Evolutionary conservation across 2,329 filamentous ascomycete genomes (phyloP), one percentile per base, ranked within the genome.

Genomic region (Polytolypa hystricis): DNA sequence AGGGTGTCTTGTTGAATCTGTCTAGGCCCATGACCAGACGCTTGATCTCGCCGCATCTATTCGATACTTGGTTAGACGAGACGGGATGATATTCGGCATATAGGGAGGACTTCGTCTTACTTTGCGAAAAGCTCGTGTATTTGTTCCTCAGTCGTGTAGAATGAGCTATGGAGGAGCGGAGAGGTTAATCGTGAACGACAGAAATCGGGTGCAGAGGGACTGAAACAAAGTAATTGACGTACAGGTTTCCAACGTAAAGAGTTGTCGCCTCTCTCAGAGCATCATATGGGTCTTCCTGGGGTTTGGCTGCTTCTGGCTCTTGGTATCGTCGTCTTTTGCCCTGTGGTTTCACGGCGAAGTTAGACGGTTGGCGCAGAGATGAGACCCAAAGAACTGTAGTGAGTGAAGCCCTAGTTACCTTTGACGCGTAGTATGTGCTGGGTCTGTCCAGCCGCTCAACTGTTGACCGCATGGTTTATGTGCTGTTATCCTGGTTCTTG

Each of bases 111-210:
- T 19, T 3, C 3, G 12, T 34, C 63, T 44, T 51, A 89, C 71
- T 94, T 94, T 41, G 81, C 79, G 61, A 95, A 95, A 32, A 95
- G 77, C 63, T 96, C 89, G 62, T 96, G 89, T 42, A 98, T 94
- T 60, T 98, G 91, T 65, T 98, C 91, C 60, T 98, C 91, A 39
- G 91, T 98, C 16, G 91, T 98, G 71, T 94, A 95, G 67, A 95
- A 95, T 27, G 87, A 93, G 37, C 83, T 86, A 48, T 28, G 16
- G n/a, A n/a, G n/a, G n/a, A n/a, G n/a, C n/a, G n/a, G n/a, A n/a
- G n/a, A n/a, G n/a, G n/a, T n/a, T 21, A 25, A 19, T 15, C 10
- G 25, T n/a, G n/a, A n/a, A n/a, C n/a, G n/a, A n/a, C n/a, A n/a
- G n/a, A n/a, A n/a, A n/a, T n/a, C n/a, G n/a, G n/a, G n/a, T n/a